Evolutionary conservation across 306 rosid species (phyloP), one percentile per base, ranked within the genome.

Genomic region (Prunus padus): DNA sequence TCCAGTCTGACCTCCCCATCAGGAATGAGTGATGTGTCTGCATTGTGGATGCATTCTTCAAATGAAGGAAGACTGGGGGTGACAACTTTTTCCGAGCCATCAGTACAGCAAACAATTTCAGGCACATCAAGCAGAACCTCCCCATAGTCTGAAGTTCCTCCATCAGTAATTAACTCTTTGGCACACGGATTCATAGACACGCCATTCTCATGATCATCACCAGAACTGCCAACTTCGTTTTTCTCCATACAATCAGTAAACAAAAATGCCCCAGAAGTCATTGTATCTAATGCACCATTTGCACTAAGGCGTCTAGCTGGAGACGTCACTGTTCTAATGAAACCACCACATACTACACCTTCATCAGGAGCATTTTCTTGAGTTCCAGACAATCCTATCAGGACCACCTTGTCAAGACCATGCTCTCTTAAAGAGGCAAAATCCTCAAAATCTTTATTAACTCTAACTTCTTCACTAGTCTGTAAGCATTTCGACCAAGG

Each of bases 151-250:
- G 69, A 18, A 15, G 63, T 56, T 65, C 71, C 74, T 72, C 69
- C 81, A 52, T 62, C 82, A 73, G 79, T 73, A 81, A 51, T 61
- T n/a, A 25, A 63, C 74, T 40, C 85, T 51, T 70, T 72, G 78
- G 79, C 63, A 61, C 37, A 52, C 56, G 84, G 76, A 67, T 64
- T 65, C 59, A 61, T 15, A 64, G 84, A 71, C 79, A 47, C 49
- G 31, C 69, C 22, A 33, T 62, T 80, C 76, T 45, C 79, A 64
- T 51, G 86, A 78, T n/a, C 85, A 78, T n/a, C 85, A 88, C 72
- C 59, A 78, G 78, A 52, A 71, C 51, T 79, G 46, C 59, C 79
- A 69, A 72, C 40, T 61, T 59, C 69, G 45, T 69, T 5, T 55
- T 33, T 20, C 73, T 54, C 77, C 66, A 33, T 37, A 37, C 42